A percentile compares a stretch with the other conserved stretches of the same genome.
phyloP scores from a whole-genome alignment of 257 asterid species.

The Solanum tacnaense region DNA sequence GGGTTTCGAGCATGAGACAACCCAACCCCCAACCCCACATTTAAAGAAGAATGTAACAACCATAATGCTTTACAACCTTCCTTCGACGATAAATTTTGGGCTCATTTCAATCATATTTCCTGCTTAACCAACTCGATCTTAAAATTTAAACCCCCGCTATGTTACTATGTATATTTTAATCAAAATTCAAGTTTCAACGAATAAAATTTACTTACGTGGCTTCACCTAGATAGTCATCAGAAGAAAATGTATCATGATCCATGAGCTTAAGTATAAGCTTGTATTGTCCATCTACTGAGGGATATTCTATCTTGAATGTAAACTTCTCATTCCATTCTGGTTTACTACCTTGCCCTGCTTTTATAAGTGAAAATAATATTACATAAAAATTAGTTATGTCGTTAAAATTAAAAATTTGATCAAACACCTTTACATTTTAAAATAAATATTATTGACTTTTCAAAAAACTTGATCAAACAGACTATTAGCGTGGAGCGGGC shows the following conservation, averaged over 20 bases:
- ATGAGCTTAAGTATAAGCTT: slow-evolving; percentile 42
- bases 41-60: slow-evolving; percentile 54
- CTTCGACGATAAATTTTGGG: slow-evolving; percentile 73
- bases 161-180: not conserved
- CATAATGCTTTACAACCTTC: slow-evolving; percentile 61
- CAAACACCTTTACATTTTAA: not conserved
- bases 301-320: slow-evolving; percentile 37
- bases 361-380: not conserved
- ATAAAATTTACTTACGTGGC: slow-evolving; percentile 23
- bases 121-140: not conserved
- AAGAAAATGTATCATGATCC: slow-evolving; percentile 42
- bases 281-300: slow-evolving; percentile 16
- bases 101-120: slow-evolving; percentile 83
- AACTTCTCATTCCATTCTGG: slow-evolving; percentile 63
- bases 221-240: slow-evolving; percentile 53
- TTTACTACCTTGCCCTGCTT: slow-evolving; percentile 40
- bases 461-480: not conserved
- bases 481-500: not conserved
- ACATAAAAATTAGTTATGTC: not conserved
- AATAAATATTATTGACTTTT: not conserved
- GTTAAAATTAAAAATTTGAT: not conserved
- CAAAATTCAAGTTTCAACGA: not conserved
- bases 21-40: not conserved
- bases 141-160: not conserved
- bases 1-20: not conserved